A percentile compares a stretch with the other conserved stretches of the same genome.
These are phyloP conservation scores for Fusarium odoratissimum DNA, from an alignment of 2,329 filamentous ascomycete genomes.

Conservation along the genomic window DNA sequence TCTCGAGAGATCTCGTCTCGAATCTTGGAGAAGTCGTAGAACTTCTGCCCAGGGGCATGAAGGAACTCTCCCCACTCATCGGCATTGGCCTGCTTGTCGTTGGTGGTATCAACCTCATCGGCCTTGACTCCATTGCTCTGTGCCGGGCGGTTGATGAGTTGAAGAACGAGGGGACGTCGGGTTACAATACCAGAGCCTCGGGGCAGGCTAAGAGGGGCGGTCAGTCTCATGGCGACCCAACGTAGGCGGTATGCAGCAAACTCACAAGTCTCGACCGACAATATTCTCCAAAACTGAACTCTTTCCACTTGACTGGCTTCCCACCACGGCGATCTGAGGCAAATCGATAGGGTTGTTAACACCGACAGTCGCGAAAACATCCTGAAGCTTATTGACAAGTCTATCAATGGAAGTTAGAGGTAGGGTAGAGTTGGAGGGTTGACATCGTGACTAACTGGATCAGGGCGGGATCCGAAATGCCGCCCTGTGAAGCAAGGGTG, in stretches of 20 bases:
- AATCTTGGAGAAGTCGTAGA: slow-evolving; percentile 98
- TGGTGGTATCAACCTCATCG: slow-evolving; percentile 72
- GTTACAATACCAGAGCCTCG: slow-evolving; percentile 98
- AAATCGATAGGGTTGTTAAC: slow-evolving; percentile 99
- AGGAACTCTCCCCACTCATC: slow-evolving; percentile 99
- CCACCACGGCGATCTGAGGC: slow-evolving; percentile 97
- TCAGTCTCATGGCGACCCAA: slow-evolving; percentile 20
- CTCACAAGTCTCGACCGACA: slow-evolving; percentile 97
- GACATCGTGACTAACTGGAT: slow-evolving; percentile 64
- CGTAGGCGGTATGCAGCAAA: slow-evolving; percentile 42
- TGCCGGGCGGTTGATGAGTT: slow-evolving; percentile 91
- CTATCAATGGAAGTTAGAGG: slow-evolving; percentile 53
- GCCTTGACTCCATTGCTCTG: slow-evolving; percentile 79
- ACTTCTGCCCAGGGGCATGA: slow-evolving; percentile 97
- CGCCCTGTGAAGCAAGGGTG: slow-evolving; percentile 60
- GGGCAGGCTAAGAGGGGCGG: slow-evolving; percentile 73
- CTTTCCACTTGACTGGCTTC: slow-evolving; percentile 99
- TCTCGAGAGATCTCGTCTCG: slow-evolving; percentile 97
- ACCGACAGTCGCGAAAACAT: slow-evolving; percentile 98
- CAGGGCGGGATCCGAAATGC: slow-evolving; percentile 74
- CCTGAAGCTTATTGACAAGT: slow-evolving; percentile 98
- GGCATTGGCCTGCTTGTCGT: slow-evolving; percentile 87
- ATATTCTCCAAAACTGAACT: slow-evolving; percentile 99
- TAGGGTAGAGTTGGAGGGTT: slow-evolving; percentile 24
- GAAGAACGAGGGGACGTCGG: slow-evolving; percentile 92